phyloP scores from a whole-genome alignment of 306 rosid genomes.

The Acacia acuminata region DNA sequence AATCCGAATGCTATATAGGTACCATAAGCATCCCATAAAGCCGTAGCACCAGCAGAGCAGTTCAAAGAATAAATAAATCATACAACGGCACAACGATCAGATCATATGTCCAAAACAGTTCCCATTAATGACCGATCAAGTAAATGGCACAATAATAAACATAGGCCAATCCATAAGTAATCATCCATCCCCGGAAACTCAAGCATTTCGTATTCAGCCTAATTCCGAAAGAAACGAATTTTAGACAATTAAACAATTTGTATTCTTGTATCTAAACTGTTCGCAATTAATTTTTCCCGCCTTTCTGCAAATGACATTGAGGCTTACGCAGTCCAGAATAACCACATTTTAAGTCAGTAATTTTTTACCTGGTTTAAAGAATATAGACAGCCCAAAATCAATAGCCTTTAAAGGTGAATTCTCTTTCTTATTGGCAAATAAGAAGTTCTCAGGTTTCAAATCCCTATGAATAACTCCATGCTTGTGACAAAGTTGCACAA shows the following conservation, averaged over 20 bases:
- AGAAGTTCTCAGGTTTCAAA: slow-evolving; percentile 75
- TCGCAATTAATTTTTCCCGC: neutral
- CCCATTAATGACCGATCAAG: neutral
- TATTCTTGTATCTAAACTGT: neutral
- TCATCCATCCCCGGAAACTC: neutral
- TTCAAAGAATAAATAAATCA: neutral
- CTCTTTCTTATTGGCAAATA: slow-evolving; percentile 82
- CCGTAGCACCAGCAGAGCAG: neutral
- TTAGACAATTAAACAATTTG: no score
- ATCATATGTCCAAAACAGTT: neutral
- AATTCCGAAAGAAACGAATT: neutral
- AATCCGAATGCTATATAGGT: neutral
- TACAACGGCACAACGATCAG: neutral
- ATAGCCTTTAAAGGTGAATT: slow-evolving; percentile 82
- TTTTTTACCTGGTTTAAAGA: slow-evolving; percentile 73
- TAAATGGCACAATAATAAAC: neutral
- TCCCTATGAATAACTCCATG: slow-evolving; percentile 83
- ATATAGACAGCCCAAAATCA: slow-evolving; percentile 78
- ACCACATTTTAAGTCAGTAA: neutral
- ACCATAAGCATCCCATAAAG: neutral
- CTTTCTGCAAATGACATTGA: neutral
- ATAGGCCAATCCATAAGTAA: neutral
- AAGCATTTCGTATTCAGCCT: neutral
- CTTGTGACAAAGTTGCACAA: slow-evolving; percentile 74
- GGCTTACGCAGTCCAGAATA: neutral